Conservation (phyloP, 305 asterid genomes). For the Rubia occidens region DNA sequence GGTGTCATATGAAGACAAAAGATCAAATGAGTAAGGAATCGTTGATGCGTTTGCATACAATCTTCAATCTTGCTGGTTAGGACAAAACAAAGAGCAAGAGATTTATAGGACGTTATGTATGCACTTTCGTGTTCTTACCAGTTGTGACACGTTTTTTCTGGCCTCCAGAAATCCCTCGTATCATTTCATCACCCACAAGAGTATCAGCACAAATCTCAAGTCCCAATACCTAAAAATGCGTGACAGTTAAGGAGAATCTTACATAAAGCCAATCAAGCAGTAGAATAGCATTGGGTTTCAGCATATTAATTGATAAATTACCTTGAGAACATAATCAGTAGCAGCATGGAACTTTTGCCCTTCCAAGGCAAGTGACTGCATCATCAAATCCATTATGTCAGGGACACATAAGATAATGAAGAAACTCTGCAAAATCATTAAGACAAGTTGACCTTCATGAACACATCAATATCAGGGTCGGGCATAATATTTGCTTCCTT, state of each 20-base stretch:
- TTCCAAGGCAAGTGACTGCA: slow-evolving; percentile 24
- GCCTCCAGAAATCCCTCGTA: slow-evolving; percentile 92
- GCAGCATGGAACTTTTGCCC: slow-evolving; percentile 72
- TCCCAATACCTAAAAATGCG: slow-evolving; percentile 59
- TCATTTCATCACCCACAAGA: slow-evolving; percentile 80
- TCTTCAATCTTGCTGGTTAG: neutral
- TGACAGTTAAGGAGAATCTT: neutral
- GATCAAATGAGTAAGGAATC: neutral
- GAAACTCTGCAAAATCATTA: neutral
- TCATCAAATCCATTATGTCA: neutral
- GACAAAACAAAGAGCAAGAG: neutral
- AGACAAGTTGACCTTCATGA: slow-evolving; percentile 52
- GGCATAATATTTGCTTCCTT: slow-evolving; percentile 86
- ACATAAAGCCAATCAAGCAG: neutral
- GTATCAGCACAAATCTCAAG: slow-evolving; percentile 91
- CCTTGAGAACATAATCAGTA: slow-evolving; percentile 88
- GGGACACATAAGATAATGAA: neutral
- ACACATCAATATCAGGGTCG: slow-evolving; percentile 55
- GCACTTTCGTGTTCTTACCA: slow-evolving; percentile 28
- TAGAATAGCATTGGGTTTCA: neutral
- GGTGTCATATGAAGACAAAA: neutral
- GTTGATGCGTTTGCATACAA: neutral
- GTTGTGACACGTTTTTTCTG: slow-evolving; percentile 89
- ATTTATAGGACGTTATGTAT: neutral
- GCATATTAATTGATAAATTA: slow-evolving; percentile 4